phyloP scores from a whole-genome alignment of 352 stramenopile genomes.

The Elongisporangium prolatum region DNA sequence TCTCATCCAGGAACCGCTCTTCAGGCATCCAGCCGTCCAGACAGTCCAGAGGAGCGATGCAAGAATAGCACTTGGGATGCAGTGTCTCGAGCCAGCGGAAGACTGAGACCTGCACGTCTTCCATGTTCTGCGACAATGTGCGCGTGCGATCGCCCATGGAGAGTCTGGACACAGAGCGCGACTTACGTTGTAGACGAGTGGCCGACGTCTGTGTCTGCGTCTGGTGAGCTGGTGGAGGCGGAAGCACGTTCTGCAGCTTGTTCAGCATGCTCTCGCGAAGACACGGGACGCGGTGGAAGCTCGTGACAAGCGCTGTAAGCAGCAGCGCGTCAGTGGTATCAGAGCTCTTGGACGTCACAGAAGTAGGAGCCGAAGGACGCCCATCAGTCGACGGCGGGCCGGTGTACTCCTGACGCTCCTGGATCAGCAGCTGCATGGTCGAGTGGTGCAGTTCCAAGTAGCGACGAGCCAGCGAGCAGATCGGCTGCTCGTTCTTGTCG shows the following conservation, averaged over 20 bases:
- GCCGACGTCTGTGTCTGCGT: background rate
- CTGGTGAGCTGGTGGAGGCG: slow-evolving; percentile 9
- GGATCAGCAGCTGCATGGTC: slow-evolving; percentile 41
- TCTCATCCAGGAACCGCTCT: slow-evolving; percentile 20
- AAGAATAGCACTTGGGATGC: slow-evolving; percentile 43
- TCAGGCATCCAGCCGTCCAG: slow-evolving; percentile 38
- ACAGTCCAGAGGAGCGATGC: slow-evolving; percentile 33
- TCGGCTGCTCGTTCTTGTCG: slow-evolving; percentile 14
- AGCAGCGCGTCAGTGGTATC: slow-evolving; percentile 23
- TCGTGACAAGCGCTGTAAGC: slow-evolving; percentile 30
- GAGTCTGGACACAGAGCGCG: slow-evolving; percentile 12
- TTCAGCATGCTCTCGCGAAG: slow-evolving; percentile 48
- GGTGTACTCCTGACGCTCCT: slow-evolving; percentile 5
- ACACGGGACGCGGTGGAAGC: slow-evolving; percentile 51
- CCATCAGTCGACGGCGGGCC: slow-evolving; percentile 1
- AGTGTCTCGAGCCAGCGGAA: slow-evolving; percentile 54
- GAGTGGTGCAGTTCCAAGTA: slow-evolving; percentile 61
- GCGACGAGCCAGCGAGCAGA: slow-evolving; percentile 45
- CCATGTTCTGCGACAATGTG: slow-evolving; percentile 30
- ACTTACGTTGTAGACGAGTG: slow-evolving; percentile 2
- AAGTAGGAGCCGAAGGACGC: slow-evolving; percentile 3
- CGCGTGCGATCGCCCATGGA: slow-evolving; percentile 20
- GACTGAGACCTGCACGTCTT: slow-evolving; percentile 39
- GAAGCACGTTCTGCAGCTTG: slow-evolving; percentile 28
- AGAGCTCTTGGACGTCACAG: slow-evolving; percentile 1